Evolutionary conservation across 1,139 yeast species (phyloP), one percentile per base, ranked within the genome.

Genomic region (Sugiyamaella grinbergsii): DNA sequence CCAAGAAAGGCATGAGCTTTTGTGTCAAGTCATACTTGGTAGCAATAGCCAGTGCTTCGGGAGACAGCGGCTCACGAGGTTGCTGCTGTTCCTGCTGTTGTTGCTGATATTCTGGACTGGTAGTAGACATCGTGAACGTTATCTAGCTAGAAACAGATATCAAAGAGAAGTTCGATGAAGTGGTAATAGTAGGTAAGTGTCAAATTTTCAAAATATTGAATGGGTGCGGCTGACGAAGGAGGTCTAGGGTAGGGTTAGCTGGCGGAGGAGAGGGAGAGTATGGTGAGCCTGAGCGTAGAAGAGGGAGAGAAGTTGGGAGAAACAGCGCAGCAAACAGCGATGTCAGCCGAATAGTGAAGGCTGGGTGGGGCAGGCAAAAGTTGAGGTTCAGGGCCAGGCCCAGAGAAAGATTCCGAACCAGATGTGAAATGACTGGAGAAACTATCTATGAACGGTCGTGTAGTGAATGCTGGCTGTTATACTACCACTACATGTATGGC

Each of bases 1-100:
- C 86, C 60, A 81, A 67, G 60, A 78, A 80, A 42, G 79, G 80
- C 58, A 77, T 68, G 56, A 80, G 66, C 63, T 75, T 75, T 50
- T 71, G 71, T 11, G 83, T 78, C 60, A 81, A 67, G 58, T 80
- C 84, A 64, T 76, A 76, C 53, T 60, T 59, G 34, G 55, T 47
- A 41, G 62, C 60, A 44, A 59, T 55, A 20, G 55, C 63, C 50
- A 55, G 32, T 19, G 51, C 54, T 18, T 57, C 60, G 11, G 53
- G 42, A 28, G 54, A 32, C 28, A 43, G 23, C 37, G 45, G 53
- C 34, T 47, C 45, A 38, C 42, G 47, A 24, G 37, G 47, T 45
- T 45, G 49, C 19, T 23, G 23, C 11, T 13, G 4, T n/a, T n/a
- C n/a, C n/a, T n/a, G n/a, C n/a, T n/a, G n/a, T 16, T 43, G 47